Evolutionary conservation across 2,329 filamentous ascomycete species (phyloP).

Genomic region (Rutstroemia sp.): DNA sequence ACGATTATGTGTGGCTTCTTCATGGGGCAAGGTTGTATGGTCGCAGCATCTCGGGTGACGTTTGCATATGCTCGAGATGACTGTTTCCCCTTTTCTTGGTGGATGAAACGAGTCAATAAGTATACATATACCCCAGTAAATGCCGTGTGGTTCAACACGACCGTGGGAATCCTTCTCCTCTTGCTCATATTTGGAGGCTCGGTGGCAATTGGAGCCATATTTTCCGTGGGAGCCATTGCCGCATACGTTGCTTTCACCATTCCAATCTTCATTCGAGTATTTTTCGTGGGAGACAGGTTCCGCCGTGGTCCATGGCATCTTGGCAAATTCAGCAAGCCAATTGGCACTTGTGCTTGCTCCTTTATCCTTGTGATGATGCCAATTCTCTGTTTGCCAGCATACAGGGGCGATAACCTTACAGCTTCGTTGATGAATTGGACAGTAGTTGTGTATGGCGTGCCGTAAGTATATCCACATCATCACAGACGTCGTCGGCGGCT

Average conservation of each 20-base stretch:
- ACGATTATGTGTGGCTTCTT: constrained; percentile 61
- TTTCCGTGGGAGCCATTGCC: constrained; percentile 59
- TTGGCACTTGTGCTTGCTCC: constrained; percentile 45
- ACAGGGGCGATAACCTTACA: constrained; percentile 44
- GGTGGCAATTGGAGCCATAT: constrained; percentile 55
- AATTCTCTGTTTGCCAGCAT: constrained; percentile 54
- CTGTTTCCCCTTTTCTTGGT: constrained; percentile 52
- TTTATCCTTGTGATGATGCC: constrained; percentile 61
- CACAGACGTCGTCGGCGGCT: constrained; percentile 10
- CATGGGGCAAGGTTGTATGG: constrained; percentile 67
- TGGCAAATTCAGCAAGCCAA: constrained; percentile 47
- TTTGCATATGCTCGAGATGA: constrained; percentile 64
- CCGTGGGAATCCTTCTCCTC: constrained; percentile 49
- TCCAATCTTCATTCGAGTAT: constrained; percentile 48
- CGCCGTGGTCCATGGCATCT: constrained; percentile 59
- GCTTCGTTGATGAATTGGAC: constrained; percentile 56
- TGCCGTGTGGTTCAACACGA: constrained; percentile 56
- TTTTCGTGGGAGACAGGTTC: constrained; percentile 54
- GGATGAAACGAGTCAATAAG: constrained; percentile 52
- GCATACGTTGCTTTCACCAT: constrained; percentile 53
- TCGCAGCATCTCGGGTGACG: constrained; percentile 54
- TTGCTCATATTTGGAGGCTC: constrained; percentile 55
- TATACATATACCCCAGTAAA: constrained; percentile 57
- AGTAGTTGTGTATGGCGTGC: constrained; percentile 51
- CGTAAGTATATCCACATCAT: constrained; percentile 26